Percentiles rank a stretch among this genome's conserved stretches.
Evolutionary conservation across 2,329 filamentous ascomycete genomes (phyloP).

Genomic region (Aspergillus texensis): DNA sequence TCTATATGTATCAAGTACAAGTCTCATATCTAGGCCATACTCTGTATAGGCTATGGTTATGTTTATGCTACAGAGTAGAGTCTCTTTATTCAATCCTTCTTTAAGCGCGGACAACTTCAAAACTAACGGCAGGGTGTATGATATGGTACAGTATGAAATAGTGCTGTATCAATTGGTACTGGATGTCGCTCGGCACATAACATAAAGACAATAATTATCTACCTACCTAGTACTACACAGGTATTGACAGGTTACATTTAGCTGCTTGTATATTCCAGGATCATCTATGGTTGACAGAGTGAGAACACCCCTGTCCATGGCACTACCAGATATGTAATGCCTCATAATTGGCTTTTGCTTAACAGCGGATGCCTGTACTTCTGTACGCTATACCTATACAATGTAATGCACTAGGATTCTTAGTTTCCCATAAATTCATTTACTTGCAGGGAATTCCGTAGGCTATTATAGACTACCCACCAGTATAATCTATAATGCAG

Average conservation of each 20-base stretch:
- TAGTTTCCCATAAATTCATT: not conserved
- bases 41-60: not conserved
- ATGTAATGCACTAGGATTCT: not conserved
- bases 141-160: not conserved
- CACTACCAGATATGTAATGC: not conserved
- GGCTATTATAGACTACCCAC: not conserved
- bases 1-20: not conserved
- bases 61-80: not conserved
- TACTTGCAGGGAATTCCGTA: not conserved
- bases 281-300: not conserved
- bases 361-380: not conserved
- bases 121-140: not conserved
- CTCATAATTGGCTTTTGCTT: not conserved
- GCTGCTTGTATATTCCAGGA: not conserved
- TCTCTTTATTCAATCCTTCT: not conserved
- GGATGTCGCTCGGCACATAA: not conserved
- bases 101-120: not conserved
- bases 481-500: not conserved
- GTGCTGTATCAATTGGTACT: not conserved
- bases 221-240: not conserved
- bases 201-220: no score
- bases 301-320: not conserved
- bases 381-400: not conserved
- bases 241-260: not conserved
- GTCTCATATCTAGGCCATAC: not conserved